Evolutionary conservation across 176 grass and related monocot genomes (phyloP).

Genomic region (Phoenix roebelenii): DNA sequence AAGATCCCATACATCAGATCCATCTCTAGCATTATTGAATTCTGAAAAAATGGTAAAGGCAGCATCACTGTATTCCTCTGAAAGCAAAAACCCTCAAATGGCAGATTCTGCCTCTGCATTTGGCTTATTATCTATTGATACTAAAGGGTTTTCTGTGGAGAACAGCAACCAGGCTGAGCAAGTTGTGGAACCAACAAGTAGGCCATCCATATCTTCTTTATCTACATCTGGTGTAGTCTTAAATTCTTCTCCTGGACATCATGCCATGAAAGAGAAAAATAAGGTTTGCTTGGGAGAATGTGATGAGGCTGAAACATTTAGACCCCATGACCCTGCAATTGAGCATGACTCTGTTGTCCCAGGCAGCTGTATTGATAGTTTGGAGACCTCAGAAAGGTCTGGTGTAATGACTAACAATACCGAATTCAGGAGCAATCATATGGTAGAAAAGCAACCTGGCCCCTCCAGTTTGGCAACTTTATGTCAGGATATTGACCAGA

Average conservation of each 20-base stretch:
- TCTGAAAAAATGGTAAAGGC: conserved; percentile 10
- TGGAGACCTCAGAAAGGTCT: conserved; percentile 18
- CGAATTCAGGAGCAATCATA: conserved; percentile 13
- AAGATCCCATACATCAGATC: conserved; percentile 11
- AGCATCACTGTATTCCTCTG: conserved; percentile 19
- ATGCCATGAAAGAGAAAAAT: conserved; percentile 27
- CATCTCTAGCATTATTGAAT: conserved; percentile 13
- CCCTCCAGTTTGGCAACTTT: conserved; percentile 21
- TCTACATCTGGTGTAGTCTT: conserved; percentile 12
- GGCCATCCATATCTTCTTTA: conserved; percentile 25
- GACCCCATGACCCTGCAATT: conserved; percentile 16
- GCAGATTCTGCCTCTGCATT: conserved; percentile 7
- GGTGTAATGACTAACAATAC: conserved; percentile 23
- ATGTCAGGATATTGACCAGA: conserved; percentile 38
- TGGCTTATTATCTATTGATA: conserved; percentile 19
- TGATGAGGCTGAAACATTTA: conserved; percentile 30
- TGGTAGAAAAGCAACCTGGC: conserved; percentile 24
- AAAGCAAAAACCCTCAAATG: conserved; percentile 17
- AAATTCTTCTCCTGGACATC: conserved; percentile 23
- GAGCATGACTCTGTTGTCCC: conserved; percentile 24
- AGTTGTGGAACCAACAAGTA: conserved; percentile 7
- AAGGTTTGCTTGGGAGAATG: conserved; percentile 42
- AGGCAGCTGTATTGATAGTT: conserved; percentile 21
- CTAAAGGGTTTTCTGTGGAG: conserved; percentile 13
- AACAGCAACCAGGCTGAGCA: conserved; percentile 25